Conservation (phyloP, 2,329 filamentous ascomycete genomes). For the Teratosphaeriaceae sp. region DNA sequence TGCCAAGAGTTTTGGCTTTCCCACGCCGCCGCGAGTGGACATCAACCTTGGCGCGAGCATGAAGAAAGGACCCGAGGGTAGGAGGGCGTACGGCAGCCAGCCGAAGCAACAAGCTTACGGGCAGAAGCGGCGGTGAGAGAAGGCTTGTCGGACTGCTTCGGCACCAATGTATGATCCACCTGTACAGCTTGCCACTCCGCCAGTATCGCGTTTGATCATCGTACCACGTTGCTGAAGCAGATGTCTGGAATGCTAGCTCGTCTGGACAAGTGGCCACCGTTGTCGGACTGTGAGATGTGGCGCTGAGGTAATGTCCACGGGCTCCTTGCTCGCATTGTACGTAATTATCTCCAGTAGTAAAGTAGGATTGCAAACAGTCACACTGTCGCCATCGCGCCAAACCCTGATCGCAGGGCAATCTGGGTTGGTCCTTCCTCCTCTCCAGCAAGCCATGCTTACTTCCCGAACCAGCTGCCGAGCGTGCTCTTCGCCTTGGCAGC, state of each 20-base stretch:
- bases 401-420: not conserved
- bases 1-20: slow-evolving; percentile 77
- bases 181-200: too few relatives aligned
- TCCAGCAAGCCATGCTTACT: slow-evolving; percentile 10
- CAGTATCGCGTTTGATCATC: too few relatives aligned
- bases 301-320: too few relatives aligned
- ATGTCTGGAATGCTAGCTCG: too few relatives aligned
- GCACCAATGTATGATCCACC: too few relatives aligned
- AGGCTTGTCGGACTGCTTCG: too few relatives aligned
- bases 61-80: slow-evolving; percentile 64
- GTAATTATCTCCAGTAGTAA: too few relatives aligned
- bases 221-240: not conserved
- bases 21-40: slow-evolving; percentile 69
- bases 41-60: slow-evolving; percentile 71
- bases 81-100: slow-evolving; percentile 72
- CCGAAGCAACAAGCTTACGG: slow-evolving; percentile 47
- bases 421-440: not conserved
- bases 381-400: not conserved
- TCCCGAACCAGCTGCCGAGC: slow-evolving; percentile 75
- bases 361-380: too few relatives aligned
- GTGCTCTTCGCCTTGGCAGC: slow-evolving; percentile 76
- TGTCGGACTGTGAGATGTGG: too few relatives aligned
- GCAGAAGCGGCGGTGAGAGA: not conserved
- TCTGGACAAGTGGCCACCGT: too few relatives aligned
- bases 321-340: not conserved